Evolutionary conservation across 192 early-diverging fungal species (phyloP), one percentile per base, ranked within the genome.

Genomic region (Backusella liffmaniae): DNA sequence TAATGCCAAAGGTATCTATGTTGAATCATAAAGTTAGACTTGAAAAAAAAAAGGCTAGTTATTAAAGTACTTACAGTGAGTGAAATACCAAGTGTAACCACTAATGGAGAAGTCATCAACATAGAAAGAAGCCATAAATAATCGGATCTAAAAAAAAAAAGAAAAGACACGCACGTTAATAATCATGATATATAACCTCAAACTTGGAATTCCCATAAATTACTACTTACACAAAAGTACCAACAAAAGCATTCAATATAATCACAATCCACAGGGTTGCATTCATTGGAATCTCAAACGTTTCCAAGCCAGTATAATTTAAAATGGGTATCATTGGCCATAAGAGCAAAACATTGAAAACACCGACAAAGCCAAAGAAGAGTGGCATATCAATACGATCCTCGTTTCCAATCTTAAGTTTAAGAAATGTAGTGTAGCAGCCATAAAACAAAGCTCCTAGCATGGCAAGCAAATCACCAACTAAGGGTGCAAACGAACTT

Each of bases 31-130:
- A 76, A 26, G 10, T 62, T 62, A 62, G 10, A 69, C n/a, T 69
- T 36, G 34, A 15, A 7, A 67, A 8, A 66, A 69, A 32, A 35
- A 4, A 3, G 7, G 56, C 44, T 70, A 39, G 30, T 15, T 5
- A 21, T 53, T 37, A n/a, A 72, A 66, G 9, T 42, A 51, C 77
- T 79, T 79, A 90, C 86, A 5, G 94, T 94, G 68, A 95, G 77
- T 36, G 92, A 88, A 3, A 95, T 78, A 5, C 94, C 94, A 41
- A 95, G 80, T 5, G 94, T 95, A 1, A 93, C 93, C 7, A 92
- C 89, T 73, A 95, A 79, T n/a, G 94, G 93, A 41, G 91, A 92
- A 1, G 93, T 94, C 90, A 95, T 89, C 18, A 94, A 79, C 87
- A 94, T 89, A 1, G 93, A 82, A 36, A 90, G 81, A 13, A 95